Evolutionary conservation across 345 rosid genomes (phyloP), one percentile per base, ranked within the genome.

Genomic region (Moricandia arvensis): DNA sequence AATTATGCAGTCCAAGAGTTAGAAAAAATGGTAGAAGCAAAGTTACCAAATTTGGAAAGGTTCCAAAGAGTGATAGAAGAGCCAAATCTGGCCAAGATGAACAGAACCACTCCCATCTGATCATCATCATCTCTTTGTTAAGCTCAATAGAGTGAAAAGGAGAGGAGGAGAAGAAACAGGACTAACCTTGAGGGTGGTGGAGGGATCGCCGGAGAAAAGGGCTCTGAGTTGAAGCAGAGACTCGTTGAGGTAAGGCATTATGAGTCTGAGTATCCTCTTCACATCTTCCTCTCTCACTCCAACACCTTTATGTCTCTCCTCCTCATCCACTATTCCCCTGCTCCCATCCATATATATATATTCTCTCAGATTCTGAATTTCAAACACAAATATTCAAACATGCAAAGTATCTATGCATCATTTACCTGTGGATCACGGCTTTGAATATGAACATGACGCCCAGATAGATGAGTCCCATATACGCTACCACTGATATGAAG

Each of bases 171-270:
- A 2, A 61, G 29, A 24, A 53, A 13, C 26, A 18, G n/a, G 12
- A 45, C 16, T 74, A 81, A 89, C 99, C 93, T 92, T 95, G 88
- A 95, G 92, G 0, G 98, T 92, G 24, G 94, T 90, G 6, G 87
- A 80, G 59, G 99, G 94, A 73, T 95, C 98, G 53, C 98, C 99
- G 35, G 94, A 88, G 78, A 92, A 91, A 57, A 93, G 91, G 43
- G 96, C 89, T 76, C 79, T 87, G 15, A 92, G 78, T 76, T 85
- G 91, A 71, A 85, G 26, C 6, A 92, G 63, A 73, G 85, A 84
- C 83, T 90, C 96, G 70, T 91, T 93, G 73, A 90, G 73, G 79
- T 88, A 90, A 60, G 99, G 99, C 68, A 95, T 84, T 59, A 89
- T 76, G 75, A 84, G 59, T 83, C 83, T 85, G 16, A 93, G 72